These are phyloP conservation scores for Coccomyxa subellipsoidea DNA, from an alignment of 163 green algal genomes.

Conservation along the genomic window DNA sequence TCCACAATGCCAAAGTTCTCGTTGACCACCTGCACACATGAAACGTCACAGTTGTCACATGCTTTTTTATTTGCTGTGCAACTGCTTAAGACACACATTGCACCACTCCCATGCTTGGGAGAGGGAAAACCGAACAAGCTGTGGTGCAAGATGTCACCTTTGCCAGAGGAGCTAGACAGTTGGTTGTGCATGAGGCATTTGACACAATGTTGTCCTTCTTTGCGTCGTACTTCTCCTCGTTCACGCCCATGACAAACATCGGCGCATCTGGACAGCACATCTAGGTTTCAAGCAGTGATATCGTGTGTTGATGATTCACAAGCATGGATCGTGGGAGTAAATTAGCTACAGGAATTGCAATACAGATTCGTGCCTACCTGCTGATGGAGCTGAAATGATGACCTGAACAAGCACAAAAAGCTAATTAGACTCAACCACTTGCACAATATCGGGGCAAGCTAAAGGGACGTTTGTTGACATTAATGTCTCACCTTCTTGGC, in stretches of 20 bases:
- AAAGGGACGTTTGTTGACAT: too few species aligned
- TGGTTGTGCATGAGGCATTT: constrained; percentile 98
- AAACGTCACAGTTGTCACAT: background rate
- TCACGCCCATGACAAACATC: constrained; percentile 96
- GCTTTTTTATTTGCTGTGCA: background rate
- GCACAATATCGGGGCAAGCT: too few species aligned
- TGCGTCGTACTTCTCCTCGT: constrained; percentile 86
- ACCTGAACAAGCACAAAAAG: too few species aligned
- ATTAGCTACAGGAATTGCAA: too few species aligned
- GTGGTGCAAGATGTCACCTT: constrained; percentile 82
- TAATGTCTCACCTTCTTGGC: too few species aligned
- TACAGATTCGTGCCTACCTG: too few species aligned
- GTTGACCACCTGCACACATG: constrained; percentile 69
- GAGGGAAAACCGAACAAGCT: background rate
- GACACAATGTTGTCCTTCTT: constrained; percentile 80
- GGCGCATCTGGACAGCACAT: constrained; percentile 67
- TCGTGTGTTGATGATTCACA: too few species aligned
- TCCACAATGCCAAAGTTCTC: constrained; percentile 88
- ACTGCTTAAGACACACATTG: background rate
- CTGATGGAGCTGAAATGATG: constrained; percentile 91
- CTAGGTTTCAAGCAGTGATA: too few species aligned
- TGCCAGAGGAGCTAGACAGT: constrained; percentile 94
- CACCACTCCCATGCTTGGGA: background rate
- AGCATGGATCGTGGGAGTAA: too few species aligned
- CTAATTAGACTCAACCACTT: too few species aligned